Base-by-base conservation (phyloP, 768 basidiomycete genomes). In the Pisolithus albus region DNA sequence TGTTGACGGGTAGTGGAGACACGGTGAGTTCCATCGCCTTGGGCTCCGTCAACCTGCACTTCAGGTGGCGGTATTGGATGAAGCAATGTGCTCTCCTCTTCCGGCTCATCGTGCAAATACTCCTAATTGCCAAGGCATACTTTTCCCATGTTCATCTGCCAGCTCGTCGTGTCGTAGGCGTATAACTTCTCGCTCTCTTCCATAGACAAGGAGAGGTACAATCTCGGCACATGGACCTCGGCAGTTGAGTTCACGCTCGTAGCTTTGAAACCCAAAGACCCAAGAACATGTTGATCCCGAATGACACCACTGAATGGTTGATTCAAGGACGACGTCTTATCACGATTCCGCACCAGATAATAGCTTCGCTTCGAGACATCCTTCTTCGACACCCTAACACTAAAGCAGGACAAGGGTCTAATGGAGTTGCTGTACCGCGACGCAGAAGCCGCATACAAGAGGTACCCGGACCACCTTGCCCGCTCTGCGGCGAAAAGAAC, bases 111-210 rank as follows among this genome's bases (percentile, higher is more conserved):
- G 16, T 50, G 5, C 70, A 70, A 37, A 61, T 70, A 16, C 50
- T 70, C 34, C 56, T 71, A 40, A 53, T 68, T 28, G 65, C 70
- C 70, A 67, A 53, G 62, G 61, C n/a, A 51, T 47, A 4, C 56
- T 67, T 8, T 65, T 70, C 11, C 68, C 51, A 62, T 71, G 65
- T 70, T 71, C 47, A 50, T 71, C 30, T 46, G 54, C 18, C 62
- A 66, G 4, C 61, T 72, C 23, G 59, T 46, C 7, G 56, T 64
- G 1, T 70, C 70, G 2, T 71, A 70, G 70, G 21, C 23, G 3
- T 69, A 72, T 51, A 70, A 64, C 16, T 61, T 55, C 18, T 54
- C 50, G 21, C 50, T 69, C 18, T 63, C 66, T 0, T 66, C 63
- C 23, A 51, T 72, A 64, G 67, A 72, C 24, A 58, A 51, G 7